A percentile compares a stretch with the other conserved stretches of the same genome.
Evolutionary conservation across 805 yeast genomes (phyloP).

Genomic region (Kuraishia piskuri): DNA sequence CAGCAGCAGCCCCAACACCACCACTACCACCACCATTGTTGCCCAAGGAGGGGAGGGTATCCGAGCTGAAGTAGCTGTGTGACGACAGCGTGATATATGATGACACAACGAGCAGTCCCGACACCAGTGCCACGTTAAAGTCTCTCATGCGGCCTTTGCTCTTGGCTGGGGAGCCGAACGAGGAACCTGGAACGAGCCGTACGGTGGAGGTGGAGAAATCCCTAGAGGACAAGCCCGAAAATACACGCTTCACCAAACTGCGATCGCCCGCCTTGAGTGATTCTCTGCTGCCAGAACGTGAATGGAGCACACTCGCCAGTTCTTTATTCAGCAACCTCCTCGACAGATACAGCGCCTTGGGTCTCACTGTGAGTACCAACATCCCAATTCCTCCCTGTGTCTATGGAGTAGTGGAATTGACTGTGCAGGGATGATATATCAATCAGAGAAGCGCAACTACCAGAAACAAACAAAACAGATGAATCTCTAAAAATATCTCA

Average conservation of each 20-base stretch:
- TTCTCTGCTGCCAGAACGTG: neutral
- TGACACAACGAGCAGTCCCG: constrained; percentile 24
- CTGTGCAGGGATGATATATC: too few species aligned
- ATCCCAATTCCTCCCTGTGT: neutral
- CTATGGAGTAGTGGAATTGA: too few species aligned
- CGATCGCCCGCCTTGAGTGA: neutral
- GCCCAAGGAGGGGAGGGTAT: constrained; percentile 15
- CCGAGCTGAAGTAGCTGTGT: constrained; percentile 18
- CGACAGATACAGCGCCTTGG: constrained; percentile 1
- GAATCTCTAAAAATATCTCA: too few species aligned
- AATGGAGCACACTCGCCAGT: neutral
- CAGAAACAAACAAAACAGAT: too few species aligned
- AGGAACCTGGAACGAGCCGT: neutral
- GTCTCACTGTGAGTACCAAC: constrained; percentile 6
- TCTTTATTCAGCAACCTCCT: constrained; percentile 1
- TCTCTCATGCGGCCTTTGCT: constrained; percentile 20
- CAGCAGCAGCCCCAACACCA: too few species aligned
- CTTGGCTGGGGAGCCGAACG: neutral
- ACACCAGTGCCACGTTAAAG: constrained; percentile 20
- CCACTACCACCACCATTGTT: constrained; percentile 2
- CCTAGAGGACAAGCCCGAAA: neutral
- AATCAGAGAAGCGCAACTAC: too few species aligned
- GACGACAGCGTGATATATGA: constrained; percentile 21
- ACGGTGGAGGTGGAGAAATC: neutral
- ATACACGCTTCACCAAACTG: neutral